These are phyloP conservation scores for Halteria grandinella DNA, from an alignment of 73 alveolate genomes.

Conservation along the genomic window DNA sequence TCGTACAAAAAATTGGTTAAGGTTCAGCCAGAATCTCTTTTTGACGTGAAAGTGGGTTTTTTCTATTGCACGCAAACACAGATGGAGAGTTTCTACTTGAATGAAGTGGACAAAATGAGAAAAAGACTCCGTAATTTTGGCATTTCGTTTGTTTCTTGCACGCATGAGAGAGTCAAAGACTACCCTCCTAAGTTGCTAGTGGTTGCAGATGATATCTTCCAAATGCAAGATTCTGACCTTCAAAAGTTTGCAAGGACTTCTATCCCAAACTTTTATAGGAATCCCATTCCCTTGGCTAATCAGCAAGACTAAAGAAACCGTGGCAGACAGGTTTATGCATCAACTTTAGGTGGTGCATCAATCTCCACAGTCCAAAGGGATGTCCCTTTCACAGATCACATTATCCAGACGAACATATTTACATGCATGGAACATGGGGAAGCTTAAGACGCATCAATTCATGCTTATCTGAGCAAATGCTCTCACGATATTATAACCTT, in stretches of 20 bases:
- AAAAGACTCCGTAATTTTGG: neutral
- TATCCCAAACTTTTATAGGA: slow-evolving; percentile 16
- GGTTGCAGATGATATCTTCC: slow-evolving; percentile 48
- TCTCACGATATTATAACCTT: slow-evolving; percentile 18
- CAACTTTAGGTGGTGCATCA: no score
- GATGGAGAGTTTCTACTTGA: neutral
- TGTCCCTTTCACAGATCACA: no score
- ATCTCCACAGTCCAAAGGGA: no score
- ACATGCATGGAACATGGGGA: no score
- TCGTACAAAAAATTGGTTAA: neutral
- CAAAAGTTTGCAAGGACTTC: neutral
- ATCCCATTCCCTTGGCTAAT: slow-evolving; percentile 2
- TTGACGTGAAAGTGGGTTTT: no score
- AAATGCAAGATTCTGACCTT: slow-evolving; percentile 11
- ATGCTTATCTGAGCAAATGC: slow-evolving; percentile 1
- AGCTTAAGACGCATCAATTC: neutral
- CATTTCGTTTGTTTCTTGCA: neutral
- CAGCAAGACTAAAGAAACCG: neutral
- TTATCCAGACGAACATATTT: no score
- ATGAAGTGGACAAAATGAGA: neutral
- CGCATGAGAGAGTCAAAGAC: neutral
- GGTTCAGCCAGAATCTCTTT: neutral
- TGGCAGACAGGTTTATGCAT: neutral
- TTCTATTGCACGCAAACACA: neutral
- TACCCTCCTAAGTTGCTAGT: neutral